Base-by-base conservation (phyloP, 148 eudicot genomes). In the Rhododendron griersonianum region DNA sequence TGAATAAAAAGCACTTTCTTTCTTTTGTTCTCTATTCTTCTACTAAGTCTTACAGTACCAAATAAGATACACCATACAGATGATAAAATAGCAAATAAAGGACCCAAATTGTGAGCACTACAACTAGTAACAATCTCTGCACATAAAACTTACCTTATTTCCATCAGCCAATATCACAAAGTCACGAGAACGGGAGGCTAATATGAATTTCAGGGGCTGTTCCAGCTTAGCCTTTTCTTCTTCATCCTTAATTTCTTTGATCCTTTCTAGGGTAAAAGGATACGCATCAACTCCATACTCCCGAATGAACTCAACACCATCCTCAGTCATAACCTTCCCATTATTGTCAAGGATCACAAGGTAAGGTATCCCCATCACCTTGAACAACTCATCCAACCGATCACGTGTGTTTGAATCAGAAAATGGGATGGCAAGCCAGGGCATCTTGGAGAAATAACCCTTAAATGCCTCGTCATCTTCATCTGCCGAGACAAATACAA, bases 191-290 rank as follows among this genome's bases (percentile, higher is more conserved):
- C 77, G 86, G 78, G 87, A 57, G 33, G 85, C 91, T 89, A 92
- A 85, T 80, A 92, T 84, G n/a, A 90, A 87, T 73, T 83, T 91
- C 87, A 92, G 74, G 82, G 84, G 90, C 90, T 85, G 91, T 87
- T 78, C 84, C 71, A 80, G 84, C 87, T 63, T 92, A n/a, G 90
- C 92, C 8, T 81, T 87, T 84, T 92, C 92, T 82, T 90, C 89
- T 86, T 89, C 61, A 19, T 90, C 89, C 61, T 88, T 57, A 80
- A 91, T 90, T 88, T 90, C 94, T 0, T 65, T 59, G 47, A 87
- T 57, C 78, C 65, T 87, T 48, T 87, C 85, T 41, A 59, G 78
- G 76, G 75, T 82, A 44, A 86, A 86, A 55, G 88, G 88, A 59
- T 82, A 82, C 11, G 45, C 81, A 82, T 86, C 88, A 76, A 76